Conservation (phyloP, 768 basidiomycete species). For the Mycena indigotica region DNA sequence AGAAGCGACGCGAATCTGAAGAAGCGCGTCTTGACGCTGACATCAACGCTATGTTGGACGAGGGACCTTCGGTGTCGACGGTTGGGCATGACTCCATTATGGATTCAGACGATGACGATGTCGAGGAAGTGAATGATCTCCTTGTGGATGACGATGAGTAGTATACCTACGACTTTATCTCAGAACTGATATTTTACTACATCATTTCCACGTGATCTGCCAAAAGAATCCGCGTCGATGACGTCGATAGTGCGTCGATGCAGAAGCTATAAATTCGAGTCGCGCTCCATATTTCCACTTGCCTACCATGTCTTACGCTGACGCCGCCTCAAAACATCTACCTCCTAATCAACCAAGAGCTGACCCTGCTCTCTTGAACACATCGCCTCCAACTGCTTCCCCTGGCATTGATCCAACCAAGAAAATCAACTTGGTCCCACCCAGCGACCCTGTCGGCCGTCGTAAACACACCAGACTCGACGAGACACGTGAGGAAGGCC, state of each 20-base stretch:
- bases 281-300: neutral
- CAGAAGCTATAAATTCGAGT: neutral
- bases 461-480: constrained; percentile 39
- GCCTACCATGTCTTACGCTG: constrained; percentile 70
- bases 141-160: constrained; percentile 33
- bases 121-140: constrained; percentile 55
- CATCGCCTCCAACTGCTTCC: constrained; percentile 40
- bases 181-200: neutral
- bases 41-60: constrained; percentile 41
- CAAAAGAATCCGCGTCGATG: too few species aligned
- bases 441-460: constrained; percentile 47
- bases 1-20: too few species aligned
- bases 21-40: constrained; percentile 45
- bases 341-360: constrained; percentile 63
- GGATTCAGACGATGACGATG: constrained; percentile 52
- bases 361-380: constrained; percentile 65
- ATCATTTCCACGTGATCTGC: too few species aligned
- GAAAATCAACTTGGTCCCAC: constrained; percentile 60
- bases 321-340: constrained; percentile 62
- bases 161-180: neutral
- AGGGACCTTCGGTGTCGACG: constrained; percentile 24
- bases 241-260: neutral
- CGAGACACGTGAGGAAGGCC: constrained; percentile 52
- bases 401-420: constrained; percentile 46
- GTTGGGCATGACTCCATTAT: constrained; percentile 53